Evolutionary conservation across 306 rosid genomes (phyloP), one percentile per base, ranked within the genome.

Genomic region (Abrus precatorius): DNA sequence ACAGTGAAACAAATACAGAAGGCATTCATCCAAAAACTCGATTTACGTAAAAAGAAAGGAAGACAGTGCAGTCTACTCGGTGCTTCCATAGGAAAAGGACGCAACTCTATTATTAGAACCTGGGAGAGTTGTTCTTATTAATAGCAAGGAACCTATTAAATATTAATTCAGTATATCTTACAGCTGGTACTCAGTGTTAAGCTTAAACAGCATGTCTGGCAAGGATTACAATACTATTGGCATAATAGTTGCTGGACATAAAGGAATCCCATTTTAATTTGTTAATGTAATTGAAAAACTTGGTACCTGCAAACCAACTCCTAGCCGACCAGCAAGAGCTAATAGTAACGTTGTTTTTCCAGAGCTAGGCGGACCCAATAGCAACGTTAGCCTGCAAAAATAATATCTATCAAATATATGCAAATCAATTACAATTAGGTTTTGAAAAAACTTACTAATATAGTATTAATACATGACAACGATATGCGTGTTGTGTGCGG

Each of bases 311-410:
- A 96, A 83, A 76, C 91, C 97, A 80, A 79, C 79, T 86, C 91
- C 99, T 69, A 93, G 88, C 74, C 97, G 95, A 57, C 98, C 99
- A 13, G 99, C 98, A 78, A 96, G 99, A 76, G 99, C 98, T 81
- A 90, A 83, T 44, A 96, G 86, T 73, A 96, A 80, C 9, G 99
- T 90, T 11, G 98, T 87, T 88, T 96, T 96, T 75, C 99, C 99
- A 10, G 99, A 96, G 91, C 98, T 90, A 59, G 99, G 99, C 44
- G 99, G 98, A 74, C 99, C 99, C 91, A 96, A 72, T 50, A 96
- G 74, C 76, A 96, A 84, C 10, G 99, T 96, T 79, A 96, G 80
- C 82, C 99, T 96, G 77, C 83, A 84, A 83, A 49, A 80, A 71
- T 53, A 70, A 72, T 76, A 30, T 34, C 43, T 20, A 36, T 77